Evolutionary conservation across 768 basidiomycete species (phyloP).

Genomic region (Hygrophoropsis aurantiaca): DNA sequence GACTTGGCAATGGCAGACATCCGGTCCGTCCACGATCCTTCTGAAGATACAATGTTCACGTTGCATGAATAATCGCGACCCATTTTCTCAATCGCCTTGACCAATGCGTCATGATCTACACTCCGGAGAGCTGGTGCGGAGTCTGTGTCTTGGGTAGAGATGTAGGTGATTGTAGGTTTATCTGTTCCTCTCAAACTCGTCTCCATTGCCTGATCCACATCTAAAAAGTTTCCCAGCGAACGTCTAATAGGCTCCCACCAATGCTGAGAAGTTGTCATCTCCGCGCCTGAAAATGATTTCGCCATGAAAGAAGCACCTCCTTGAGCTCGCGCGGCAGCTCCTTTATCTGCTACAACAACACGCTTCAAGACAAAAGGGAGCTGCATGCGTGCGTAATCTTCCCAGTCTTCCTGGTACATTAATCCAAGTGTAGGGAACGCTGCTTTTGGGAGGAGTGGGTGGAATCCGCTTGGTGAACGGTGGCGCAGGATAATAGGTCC

Average conservation of each 20-base stretch:
- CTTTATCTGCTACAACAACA: conserved; percentile 72
- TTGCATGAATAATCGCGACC: conserved; percentile 52
- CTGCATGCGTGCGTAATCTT: conserved; percentile 66
- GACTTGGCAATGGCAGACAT: conserved; percentile 68
- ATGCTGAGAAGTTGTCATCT: conserved; percentile 41
- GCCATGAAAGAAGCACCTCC: conserved; percentile 27
- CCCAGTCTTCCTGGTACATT: conserved; percentile 75
- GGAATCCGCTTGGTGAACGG: conserved; percentile 63
- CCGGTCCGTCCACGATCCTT: conserved; percentile 57
- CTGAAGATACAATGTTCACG: conserved; percentile 52
- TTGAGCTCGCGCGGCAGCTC: conserved; percentile 50
- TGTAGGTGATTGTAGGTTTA: conserved; percentile 62
- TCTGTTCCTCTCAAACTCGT: conserved; percentile 16
- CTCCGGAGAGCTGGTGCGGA: conserved; percentile 49
- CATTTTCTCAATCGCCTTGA: conserved; percentile 56
- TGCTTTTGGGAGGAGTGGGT: conserved; percentile 69
- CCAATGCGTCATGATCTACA: conserved; percentile 60
- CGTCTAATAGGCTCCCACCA: conserved; percentile 72
- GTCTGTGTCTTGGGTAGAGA: conserved; percentile 58
- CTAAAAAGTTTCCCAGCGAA: conserved; percentile 45
- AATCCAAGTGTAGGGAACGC: conserved; percentile 71
- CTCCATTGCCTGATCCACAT: conserved; percentile 19
- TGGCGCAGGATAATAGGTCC: conserved; percentile 31
- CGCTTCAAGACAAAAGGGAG: conserved; percentile 76
- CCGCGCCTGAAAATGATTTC: conserved; percentile 36